Evolutionary conservation across 306 rosid species (phyloP).

Genomic region (Canavalia gladiata): DNA sequence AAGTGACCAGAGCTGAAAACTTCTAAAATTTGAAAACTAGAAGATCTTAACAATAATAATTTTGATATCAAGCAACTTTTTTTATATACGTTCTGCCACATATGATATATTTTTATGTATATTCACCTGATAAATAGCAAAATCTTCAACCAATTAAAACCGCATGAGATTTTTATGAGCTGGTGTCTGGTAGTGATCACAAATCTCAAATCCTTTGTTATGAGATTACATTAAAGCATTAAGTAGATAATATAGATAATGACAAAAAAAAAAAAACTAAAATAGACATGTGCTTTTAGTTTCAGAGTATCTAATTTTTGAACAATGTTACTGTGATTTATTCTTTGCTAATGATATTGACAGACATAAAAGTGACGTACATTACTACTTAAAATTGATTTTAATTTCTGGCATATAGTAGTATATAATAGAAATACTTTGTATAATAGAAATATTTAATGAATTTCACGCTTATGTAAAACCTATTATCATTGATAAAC

Average conservation of each 20-base stretch:
- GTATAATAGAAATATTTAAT: not conserved
- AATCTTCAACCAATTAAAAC: constrained; percentile 25
- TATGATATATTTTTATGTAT: constrained; percentile 12
- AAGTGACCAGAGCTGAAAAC: constrained; percentile 25
- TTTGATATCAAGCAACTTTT: constrained; percentile 38
- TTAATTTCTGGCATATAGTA: not conserved
- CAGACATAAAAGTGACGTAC: constrained; percentile 6
- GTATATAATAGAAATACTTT: not conserved
- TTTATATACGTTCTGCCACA: constrained; percentile 12
- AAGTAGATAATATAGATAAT: too few species aligned
- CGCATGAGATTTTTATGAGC: constrained; percentile 20
- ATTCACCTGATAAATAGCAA: constrained; percentile 11
- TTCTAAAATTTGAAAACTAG: constrained; percentile 16
- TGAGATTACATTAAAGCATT: too few species aligned
- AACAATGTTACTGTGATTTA: not conserved
- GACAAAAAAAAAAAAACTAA: not conserved
- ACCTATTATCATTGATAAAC: constrained; percentile 25
- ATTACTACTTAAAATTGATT: constrained; percentile 4
- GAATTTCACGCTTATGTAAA: constrained; percentile 31
- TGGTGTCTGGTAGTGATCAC: constrained; percentile 40
- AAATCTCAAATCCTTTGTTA: not conserved
- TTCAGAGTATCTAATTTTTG: not conserved
- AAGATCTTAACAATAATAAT: constrained; percentile 40
- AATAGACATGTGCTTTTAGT: constrained; percentile 3
- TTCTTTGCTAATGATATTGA: constrained; percentile 14